Conservation (phyloP, 805 yeast genomes). For the Candida jianshihensis region DNA sequence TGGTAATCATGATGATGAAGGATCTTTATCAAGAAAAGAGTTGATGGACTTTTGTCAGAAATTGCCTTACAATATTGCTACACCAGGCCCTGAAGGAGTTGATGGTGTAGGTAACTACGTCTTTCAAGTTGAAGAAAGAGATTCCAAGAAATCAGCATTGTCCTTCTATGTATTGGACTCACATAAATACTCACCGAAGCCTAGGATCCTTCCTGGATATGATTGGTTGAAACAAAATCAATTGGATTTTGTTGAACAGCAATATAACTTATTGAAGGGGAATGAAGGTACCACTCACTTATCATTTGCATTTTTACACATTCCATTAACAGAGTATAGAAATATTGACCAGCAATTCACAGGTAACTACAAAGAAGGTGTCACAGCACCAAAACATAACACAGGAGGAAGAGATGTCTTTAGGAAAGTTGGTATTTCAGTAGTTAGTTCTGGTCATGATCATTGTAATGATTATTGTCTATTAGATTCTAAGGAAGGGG, state of each 20-base stretch:
- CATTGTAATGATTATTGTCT: slow-evolving; percentile 92
- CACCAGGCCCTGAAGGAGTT: slow-evolving; percentile 56
- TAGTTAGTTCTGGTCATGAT: slow-evolving; percentile 86
- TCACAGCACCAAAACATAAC: slow-evolving; percentile 72
- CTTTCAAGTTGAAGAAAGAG: slow-evolving; percentile 40
- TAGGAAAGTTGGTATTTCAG: slow-evolving; percentile 61
- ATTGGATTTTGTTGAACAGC: slow-evolving; percentile 44
- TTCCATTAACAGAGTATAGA: slow-evolving; percentile 83
- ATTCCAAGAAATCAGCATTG: slow-evolving; percentile 36
- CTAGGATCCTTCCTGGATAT: slow-evolving; percentile 70
- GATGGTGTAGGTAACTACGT: slow-evolving; percentile 83
- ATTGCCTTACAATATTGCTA: slow-evolving; percentile 65
- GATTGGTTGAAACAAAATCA: slow-evolving; percentile 79
- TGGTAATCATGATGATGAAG: slow-evolving; percentile 96
- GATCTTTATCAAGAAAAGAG: slow-evolving; percentile 52
- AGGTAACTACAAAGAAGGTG: slow-evolving; percentile 65
- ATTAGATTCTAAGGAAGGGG: slow-evolving; percentile 35
- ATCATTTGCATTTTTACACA: slow-evolving; percentile 90
- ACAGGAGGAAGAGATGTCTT: slow-evolving; percentile 58
- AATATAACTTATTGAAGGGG: slow-evolving; percentile 24
- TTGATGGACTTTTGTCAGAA: slow-evolving; percentile 48
- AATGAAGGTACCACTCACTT: slow-evolving; percentile 33
- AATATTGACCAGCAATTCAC: slow-evolving; percentile 38
- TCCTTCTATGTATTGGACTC: slow-evolving; percentile 76
- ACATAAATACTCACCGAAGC: slow-evolving; percentile 64